Percentiles rank a stretch among this genome's conserved stretches.
phyloP scores from a whole-genome alignment of 306 rosid species.

The Phaseolus lunatus region DNA sequence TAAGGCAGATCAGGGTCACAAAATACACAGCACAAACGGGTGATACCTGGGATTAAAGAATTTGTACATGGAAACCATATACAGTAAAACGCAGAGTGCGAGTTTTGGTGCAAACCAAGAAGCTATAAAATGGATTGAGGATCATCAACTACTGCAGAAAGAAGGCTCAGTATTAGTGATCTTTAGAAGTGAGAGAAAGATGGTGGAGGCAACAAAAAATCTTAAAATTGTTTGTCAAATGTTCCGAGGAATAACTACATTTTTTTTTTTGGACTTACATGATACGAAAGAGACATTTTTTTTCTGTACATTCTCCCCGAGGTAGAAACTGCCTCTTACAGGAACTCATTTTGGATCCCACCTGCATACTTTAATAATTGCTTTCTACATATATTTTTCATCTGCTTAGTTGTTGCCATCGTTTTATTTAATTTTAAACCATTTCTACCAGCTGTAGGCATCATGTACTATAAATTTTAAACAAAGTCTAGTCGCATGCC shows the following conservation, averaged over 20 bases:
- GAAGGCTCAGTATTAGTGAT: too few relatives aligned
- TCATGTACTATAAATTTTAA: constrained; percentile 1
- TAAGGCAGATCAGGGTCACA: constrained; percentile 50
- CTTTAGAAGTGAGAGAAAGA: too few relatives aligned
- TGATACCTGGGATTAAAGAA: constrained; percentile 26
- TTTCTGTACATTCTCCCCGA: constrained; percentile 37
- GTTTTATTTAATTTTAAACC: constrained; percentile 6
- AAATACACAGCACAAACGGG: constrained; percentile 53
- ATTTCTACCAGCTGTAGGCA: background rate
- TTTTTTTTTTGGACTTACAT: constrained; percentile 24
- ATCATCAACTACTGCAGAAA: constrained; percentile 16
- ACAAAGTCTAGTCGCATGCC: background rate
- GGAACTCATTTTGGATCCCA: constrained; percentile 45
- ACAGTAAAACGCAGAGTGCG: constrained; percentile 6
- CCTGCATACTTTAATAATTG: constrained; percentile 30
- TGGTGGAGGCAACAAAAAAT: constrained; percentile 12
- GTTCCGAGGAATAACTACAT: constrained; percentile 42
- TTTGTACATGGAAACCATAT: background rate
- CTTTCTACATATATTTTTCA: constrained; percentile 32
- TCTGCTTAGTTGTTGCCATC: constrained; percentile 16
- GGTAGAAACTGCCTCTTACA: constrained; percentile 40
- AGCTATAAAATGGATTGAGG: constrained; percentile 20
- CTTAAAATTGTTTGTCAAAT: constrained; percentile 34
- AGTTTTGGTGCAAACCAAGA: constrained; percentile 15
- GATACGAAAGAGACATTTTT: constrained; percentile 45